Evolutionary conservation across 352 stramenopile species (phyloP).

Genomic region (Phytophthora citrophthora): DNA sequence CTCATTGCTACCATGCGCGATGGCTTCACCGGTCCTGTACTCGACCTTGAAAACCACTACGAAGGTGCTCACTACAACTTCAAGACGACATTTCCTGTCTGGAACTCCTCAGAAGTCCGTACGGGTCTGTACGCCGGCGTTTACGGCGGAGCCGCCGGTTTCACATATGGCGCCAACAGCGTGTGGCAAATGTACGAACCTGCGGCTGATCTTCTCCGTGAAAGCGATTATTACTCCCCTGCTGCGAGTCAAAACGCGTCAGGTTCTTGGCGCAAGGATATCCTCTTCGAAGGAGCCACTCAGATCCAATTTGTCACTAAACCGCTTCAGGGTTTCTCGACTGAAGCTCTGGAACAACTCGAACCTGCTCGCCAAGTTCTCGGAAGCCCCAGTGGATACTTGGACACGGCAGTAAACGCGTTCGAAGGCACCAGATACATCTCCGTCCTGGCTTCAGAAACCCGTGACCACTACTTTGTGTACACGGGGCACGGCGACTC

Average conservation of each 20-base stretch:
- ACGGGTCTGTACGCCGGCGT: conserved; percentile 30
- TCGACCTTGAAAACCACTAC: conserved; percentile 37
- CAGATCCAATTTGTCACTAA: conserved; percentile 32
- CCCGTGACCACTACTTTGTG: conserved; percentile 15
- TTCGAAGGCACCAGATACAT: conserved; percentile 31
- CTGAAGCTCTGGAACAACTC: conserved; percentile 4
- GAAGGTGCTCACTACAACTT: conserved; percentile 29
- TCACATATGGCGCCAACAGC: conserved; percentile 32
- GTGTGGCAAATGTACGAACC: conserved; percentile 38
- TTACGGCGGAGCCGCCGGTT: conserved; percentile 21
- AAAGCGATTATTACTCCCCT: conserved; percentile 28
- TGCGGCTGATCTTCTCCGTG: conserved; percentile 12
- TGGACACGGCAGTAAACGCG: conserved; percentile 11
- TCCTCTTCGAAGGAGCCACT: conserved; percentile 25
- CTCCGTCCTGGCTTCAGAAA: conserved; percentile 19
- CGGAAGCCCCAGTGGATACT: conserved; percentile 9
- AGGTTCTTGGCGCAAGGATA: conserved; percentile 28
- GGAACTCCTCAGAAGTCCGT: conserved; percentile 26
- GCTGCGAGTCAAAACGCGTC: conserved; percentile 18
- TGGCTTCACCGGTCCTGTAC: conserved; percentile 22
- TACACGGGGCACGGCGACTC: conserved; percentile 31
- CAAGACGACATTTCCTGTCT: conserved; percentile 7
- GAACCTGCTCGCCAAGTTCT: conserved; percentile 21
- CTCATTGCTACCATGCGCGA: conserved; percentile 28
- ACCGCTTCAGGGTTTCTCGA: conserved; percentile 22